These are phyloP conservation scores for Cryptococcus sp. DNA, from an alignment of 1,284 basidiomycete species.

Conservation along the genomic window DNA sequence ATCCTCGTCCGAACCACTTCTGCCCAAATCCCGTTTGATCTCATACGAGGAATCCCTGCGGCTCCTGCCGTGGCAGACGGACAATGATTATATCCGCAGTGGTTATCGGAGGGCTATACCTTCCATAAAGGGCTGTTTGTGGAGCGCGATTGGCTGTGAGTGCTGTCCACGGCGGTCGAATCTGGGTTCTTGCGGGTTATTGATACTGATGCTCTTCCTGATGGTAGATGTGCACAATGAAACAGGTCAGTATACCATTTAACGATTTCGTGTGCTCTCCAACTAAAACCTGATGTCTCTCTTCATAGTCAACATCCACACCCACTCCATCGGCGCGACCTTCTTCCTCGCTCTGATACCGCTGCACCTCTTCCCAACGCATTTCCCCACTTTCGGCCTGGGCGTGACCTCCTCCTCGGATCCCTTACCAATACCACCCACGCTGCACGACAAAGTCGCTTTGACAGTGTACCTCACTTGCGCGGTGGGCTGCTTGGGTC, in stretches of 20 bases:
- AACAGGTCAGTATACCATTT: slow-evolving; percentile 59
- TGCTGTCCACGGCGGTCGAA: slow-evolving; percentile 25
- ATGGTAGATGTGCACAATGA: slow-evolving; percentile 76
- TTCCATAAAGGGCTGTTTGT: slow-evolving; percentile 65
- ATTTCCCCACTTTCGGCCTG: slow-evolving; percentile 47
- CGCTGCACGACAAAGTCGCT: slow-evolving; percentile 65
- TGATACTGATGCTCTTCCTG: neutral
- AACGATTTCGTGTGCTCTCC: neutral
- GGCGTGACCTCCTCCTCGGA: slow-evolving; percentile 15
- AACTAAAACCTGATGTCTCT: slow-evolving; percentile 1
- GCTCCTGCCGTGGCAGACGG: slow-evolving; percentile 54
- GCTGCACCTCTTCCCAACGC: slow-evolving; percentile 58
- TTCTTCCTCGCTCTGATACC: slow-evolving; percentile 65
- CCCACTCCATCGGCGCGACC: slow-evolving; percentile 73
- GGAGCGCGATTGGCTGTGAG: slow-evolving; percentile 73
- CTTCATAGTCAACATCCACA: slow-evolving; percentile 80
- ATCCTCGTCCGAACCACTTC: neutral
- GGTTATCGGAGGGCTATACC: slow-evolving; percentile 75
- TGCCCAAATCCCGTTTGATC: slow-evolving; percentile 8
- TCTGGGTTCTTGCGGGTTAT: slow-evolving; percentile 7
- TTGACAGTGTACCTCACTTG: slow-evolving; percentile 71
- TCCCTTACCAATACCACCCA: slow-evolving; percentile 29
- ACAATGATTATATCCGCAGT: slow-evolving; percentile 71
- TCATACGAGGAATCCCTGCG: slow-evolving; percentile 38
- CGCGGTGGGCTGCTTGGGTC: slow-evolving; percentile 71